Evolutionary conservation across 2,329 filamentous ascomycete genomes (phyloP), one percentile per base, ranked within the genome.

Genomic region (Pyricularia grisea): DNA sequence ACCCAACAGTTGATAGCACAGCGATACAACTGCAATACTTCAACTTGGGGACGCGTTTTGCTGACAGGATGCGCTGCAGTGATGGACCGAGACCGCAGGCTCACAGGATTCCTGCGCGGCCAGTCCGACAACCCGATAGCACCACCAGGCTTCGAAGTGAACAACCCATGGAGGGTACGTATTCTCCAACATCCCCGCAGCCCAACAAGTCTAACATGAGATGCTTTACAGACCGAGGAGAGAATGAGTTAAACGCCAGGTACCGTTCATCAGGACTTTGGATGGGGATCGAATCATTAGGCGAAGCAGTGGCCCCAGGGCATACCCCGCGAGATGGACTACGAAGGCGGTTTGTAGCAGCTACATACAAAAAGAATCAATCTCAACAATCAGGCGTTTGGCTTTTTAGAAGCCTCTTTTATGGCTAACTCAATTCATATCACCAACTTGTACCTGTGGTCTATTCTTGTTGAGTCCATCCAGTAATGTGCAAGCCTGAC

Each of bases 401-500:
- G 3, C 60, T 63, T 27, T 63, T 23, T 63, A 63, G 2, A 28
- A 63, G 27, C 25, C 27, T 63, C 28, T 28, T 61, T 61, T 5
- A 9, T 63, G 6, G 25, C 60, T 27, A 14, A 63, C 60, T 28
- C 60, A 27, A 63, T 27, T 28, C 25, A 14, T 63, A 25, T 50
- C 66, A 20, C 64, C 67, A 27, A 87, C 83, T 74, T 81, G 77
- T 71, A 89, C 86, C 73, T 87, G 82, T 70, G 86, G 80, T 70
- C 87, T 81, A 73, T 89, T 90, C 79, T 95, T 97, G 77, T 99
- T 99, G 66, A 99, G 79, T 0, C 91, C 92, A 74, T 98, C 94
- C 2, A 99, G 85, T 64, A 99, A 82, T 71, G 89, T 90, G 77
- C 95, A 99, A 0, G 95, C 95, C 79, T 99, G 97, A 80, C 95